Evolutionary conservation across 257 asterid species (phyloP).

Genomic region (Solanum chiquidenum): DNA sequence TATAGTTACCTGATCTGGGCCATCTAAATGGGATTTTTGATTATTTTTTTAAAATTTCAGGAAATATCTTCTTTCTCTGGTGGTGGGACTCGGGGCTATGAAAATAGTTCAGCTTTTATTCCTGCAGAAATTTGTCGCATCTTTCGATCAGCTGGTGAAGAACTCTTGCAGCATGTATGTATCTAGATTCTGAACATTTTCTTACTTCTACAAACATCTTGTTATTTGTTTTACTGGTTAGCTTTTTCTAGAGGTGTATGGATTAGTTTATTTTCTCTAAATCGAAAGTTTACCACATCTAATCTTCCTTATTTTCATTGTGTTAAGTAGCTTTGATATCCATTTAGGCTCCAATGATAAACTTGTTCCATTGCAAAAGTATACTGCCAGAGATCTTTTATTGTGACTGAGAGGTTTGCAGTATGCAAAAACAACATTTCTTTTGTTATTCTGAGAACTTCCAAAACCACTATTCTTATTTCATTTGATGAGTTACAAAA

Average conservation of each 20-base stretch:
- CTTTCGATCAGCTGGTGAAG: conserved; percentile 71
- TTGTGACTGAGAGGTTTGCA: background rate
- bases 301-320: background rate
- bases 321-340: background rate
- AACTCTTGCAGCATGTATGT: conserved; percentile 76
- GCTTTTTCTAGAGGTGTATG: background rate
- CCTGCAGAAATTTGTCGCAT: conserved; percentile 76
- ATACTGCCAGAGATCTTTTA: background rate
- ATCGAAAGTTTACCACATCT: background rate
- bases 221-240: background rate
- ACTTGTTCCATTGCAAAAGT: background rate
- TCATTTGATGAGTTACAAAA: background rate
- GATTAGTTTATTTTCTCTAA: background rate
- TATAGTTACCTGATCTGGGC: background rate
- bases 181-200: conserved; percentile 12
- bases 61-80: conserved; percentile 76
- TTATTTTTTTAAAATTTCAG: conserved; percentile 27
- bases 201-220: background rate
- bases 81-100: conserved; percentile 49
- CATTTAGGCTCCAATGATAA: background rate
- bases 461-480: background rate
- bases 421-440: background rate
- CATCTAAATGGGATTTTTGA: background rate
- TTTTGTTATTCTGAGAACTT: background rate
- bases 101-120: conserved; percentile 54